phyloP scores from a whole-genome alignment of 1,139 yeast species.

The Kodamaea alishanica region DNA sequence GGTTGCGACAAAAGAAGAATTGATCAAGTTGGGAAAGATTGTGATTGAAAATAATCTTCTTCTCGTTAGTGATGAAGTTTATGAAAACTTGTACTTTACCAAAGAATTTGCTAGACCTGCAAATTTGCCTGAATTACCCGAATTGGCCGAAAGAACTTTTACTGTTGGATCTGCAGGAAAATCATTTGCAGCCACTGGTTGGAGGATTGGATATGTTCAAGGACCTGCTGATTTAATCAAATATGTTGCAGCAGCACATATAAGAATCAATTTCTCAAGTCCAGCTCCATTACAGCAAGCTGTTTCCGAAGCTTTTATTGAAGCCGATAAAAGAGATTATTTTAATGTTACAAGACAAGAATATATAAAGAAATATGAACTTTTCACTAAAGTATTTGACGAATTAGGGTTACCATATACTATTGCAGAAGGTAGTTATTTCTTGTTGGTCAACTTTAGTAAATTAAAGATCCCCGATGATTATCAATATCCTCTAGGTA shows the following conservation, averaged over 20 bases:
- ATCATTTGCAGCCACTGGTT: slow-evolving; percentile 96
- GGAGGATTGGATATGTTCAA: slow-evolving; percentile 96
- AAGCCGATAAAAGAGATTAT: slow-evolving; percentile 61
- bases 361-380: slow-evolving; percentile 66
- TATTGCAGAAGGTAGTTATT: slow-evolving; percentile 88
- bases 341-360: slow-evolving; percentile 64
- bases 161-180: slow-evolving; percentile 98
- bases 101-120: slow-evolving; percentile 78
- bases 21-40: slow-evolving; percentile 67
- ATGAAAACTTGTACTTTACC: slow-evolving; percentile 78
- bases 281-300: slow-evolving; percentile 97
- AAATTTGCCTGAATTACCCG: slow-evolving; percentile 61
- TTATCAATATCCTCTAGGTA: slow-evolving; percentile 67
- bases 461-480: slow-evolving; percentile 74
- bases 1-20: slow-evolving; percentile 72
- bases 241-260: slow-evolving; percentile 85
- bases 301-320: slow-evolving; percentile 67
- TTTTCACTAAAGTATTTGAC: slow-evolving; percentile 74
- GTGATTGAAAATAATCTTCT: slow-evolving; percentile 81
- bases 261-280: slow-evolving; percentile 83
- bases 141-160: slow-evolving; percentile 70
- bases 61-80: slow-evolving; percentile 88
- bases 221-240: slow-evolving; percentile 80
- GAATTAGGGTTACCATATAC: slow-evolving; percentile 87
- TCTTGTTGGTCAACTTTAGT: slow-evolving; percentile 80